phyloP scores from a whole-genome alignment of 495 filamentous ascomycete species.

The Lasiosphaeriaceae sp. region DNA sequence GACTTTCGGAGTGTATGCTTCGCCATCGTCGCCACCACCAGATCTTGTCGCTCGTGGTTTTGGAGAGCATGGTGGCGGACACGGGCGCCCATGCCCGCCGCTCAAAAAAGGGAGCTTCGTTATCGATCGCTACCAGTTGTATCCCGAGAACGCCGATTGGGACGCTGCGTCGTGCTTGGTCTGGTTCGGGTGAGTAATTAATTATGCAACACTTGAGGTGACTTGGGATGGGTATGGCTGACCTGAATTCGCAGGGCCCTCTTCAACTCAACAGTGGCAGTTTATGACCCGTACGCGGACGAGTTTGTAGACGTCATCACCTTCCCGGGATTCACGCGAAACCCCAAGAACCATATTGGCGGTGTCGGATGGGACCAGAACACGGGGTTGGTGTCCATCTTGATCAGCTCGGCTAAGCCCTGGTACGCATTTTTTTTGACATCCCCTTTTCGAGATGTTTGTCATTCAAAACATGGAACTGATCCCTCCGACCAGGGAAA shows the following conservation, averaged over 20 bases:
- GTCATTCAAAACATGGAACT: too few species aligned
- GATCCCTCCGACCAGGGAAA: slow-evolving; percentile 14
- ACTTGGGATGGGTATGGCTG: neutral
- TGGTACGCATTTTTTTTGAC: slow-evolving; percentile 2
- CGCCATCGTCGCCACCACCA: neutral
- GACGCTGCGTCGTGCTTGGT: slow-evolving; percentile 27
- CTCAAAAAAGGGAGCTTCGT: slow-evolving; percentile 20
- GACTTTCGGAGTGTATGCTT: neutral
- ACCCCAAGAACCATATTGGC: slow-evolving; percentile 28
- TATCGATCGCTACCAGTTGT: slow-evolving; percentile 31
- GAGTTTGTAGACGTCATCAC: slow-evolving; percentile 21
- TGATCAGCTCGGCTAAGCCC: slow-evolving; percentile 24
- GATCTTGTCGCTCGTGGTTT: neutral
- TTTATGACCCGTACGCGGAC: slow-evolving; percentile 32
- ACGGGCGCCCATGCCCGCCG: neutral
- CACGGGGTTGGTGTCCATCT: slow-evolving; percentile 27
- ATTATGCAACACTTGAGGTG: neutral
- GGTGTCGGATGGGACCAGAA: slow-evolving; percentile 33
- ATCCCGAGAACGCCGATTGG: slow-evolving; percentile 37
- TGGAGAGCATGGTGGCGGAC: neutral
- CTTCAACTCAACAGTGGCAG: slow-evolving; percentile 23
- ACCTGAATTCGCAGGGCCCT: slow-evolving; percentile 6
- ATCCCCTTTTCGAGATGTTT: too few species aligned
- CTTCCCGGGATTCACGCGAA: slow-evolving; percentile 26
- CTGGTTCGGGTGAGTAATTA: slow-evolving; percentile 19